Conservation (phyloP, 108 stramenopile genomes). For the Asterionellopsis glacialis region DNA sequence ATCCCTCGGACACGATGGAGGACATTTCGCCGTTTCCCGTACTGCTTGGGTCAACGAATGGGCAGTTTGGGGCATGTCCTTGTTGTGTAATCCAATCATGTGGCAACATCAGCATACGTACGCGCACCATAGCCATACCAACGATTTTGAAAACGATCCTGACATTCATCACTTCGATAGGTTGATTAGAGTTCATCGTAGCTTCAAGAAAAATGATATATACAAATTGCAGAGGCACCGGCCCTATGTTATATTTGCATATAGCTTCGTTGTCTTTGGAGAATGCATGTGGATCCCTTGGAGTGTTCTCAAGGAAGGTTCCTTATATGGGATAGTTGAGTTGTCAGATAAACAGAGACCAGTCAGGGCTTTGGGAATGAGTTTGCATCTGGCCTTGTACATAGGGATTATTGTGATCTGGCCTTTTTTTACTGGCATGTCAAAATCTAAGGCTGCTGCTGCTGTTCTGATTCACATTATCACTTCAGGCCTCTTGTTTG, state of each 20-base stretch:
- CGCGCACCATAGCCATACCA: constrained; percentile 63
- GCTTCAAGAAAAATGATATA: constrained; percentile 12
- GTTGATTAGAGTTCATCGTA: constrained; percentile 37
- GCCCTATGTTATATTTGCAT: constrained; percentile 41
- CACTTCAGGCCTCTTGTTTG: constrained; percentile 55
- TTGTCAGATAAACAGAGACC: constrained; percentile 33
- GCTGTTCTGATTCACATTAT: constrained; percentile 28
- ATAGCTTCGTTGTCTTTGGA: constrained; percentile 48
- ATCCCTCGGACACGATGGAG: constrained; percentile 58
- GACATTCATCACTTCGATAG: constrained; percentile 60
- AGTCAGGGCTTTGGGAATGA: constrained; percentile 13
- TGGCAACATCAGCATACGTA: constrained; percentile 77
- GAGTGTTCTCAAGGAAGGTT: constrained; percentile 24
- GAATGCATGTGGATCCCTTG: constrained; percentile 47
- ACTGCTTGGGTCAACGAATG: constrained; percentile 28
- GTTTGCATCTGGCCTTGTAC: constrained; percentile 31
- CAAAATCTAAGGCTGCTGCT: constrained; percentile 13
- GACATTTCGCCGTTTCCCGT: constrained; percentile 50
- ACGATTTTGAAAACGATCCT: constrained; percentile 59
- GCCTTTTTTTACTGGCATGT: constrained; percentile 28
- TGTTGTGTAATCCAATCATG: constrained; percentile 60
- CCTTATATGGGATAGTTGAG: constrained; percentile 38
- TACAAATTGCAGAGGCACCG: constrained; percentile 25
- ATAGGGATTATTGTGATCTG: constrained; percentile 26
- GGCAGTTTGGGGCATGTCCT: constrained; percentile 47